Conservation (phyloP, 2,329 filamentous ascomycete species). For the Pseudopithomyces chartarum region DNA sequence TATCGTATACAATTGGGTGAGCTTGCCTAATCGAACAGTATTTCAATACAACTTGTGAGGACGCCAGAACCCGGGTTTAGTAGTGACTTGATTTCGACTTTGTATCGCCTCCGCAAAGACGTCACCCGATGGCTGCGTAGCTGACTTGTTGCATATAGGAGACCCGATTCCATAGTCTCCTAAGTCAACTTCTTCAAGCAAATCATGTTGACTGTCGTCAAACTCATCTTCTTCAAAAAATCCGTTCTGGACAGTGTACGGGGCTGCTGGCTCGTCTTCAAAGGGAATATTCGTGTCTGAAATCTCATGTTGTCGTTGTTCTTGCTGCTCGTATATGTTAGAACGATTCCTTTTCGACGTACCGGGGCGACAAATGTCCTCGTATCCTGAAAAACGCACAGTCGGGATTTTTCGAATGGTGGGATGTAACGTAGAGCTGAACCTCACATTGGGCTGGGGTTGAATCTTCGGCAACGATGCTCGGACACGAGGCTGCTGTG, state of each 20-base stretch:
- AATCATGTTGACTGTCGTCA: slow-evolving; percentile 12
- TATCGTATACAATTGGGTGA: not conserved
- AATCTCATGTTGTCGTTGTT: slow-evolving; percentile 15
- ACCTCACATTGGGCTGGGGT: not conserved
- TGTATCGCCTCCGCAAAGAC: not conserved
- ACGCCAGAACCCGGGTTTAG: slow-evolving; percentile 49
- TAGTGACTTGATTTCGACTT: slow-evolving; percentile 17
- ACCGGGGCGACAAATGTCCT: slow-evolving; percentile 5
- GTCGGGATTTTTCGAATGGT: slow-evolving; percentile 13
- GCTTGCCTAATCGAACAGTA: not conserved
- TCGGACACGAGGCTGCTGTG: slow-evolving; percentile 3
- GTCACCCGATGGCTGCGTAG: not conserved
- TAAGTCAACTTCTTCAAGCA: slow-evolving; percentile 4
- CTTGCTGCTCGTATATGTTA: slow-evolving; percentile 36
- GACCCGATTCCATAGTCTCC: not conserved
- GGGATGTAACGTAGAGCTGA: not conserved
- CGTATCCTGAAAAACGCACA: slow-evolving; percentile 20
- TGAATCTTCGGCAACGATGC: not conserved
- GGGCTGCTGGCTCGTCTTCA: not conserved
- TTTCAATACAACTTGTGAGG: slow-evolving; percentile 52
- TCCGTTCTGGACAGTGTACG: slow-evolving; percentile 3
- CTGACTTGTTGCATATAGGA: not conserved
- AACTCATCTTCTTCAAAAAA: slow-evolving; percentile 12
- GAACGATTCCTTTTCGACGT: slow-evolving; percentile 19
- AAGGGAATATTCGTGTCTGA: not conserved